Percentiles rank a stretch among this genome's conserved stretches.
These are phyloP conservation scores for Mimosa pudica DNA, from an alignment of 306 rosid genomes.

Conservation along the genomic window DNA sequence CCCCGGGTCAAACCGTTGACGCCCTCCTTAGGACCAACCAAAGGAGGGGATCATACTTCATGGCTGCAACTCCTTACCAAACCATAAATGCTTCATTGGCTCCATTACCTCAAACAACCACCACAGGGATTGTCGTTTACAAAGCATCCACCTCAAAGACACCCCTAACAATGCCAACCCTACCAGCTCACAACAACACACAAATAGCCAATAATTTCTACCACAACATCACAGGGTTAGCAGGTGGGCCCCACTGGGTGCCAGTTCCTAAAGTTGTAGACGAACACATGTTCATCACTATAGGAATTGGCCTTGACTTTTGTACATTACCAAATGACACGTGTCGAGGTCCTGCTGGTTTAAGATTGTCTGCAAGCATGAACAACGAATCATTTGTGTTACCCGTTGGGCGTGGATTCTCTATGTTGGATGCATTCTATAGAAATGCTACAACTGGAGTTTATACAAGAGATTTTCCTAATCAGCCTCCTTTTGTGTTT, in stretches of 20 bases:
- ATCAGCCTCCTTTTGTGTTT: constrained; percentile 42
- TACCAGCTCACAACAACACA: constrained; percentile 42
- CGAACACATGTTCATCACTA: constrained; percentile 49
- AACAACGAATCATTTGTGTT: constrained; percentile 54
- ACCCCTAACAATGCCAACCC: constrained; percentile 37
- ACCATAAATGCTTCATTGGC: background rate
- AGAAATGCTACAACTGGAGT: constrained; percentile 29
- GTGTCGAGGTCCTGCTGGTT: constrained; percentile 20
- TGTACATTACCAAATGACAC: constrained; percentile 9
- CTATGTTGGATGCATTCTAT: constrained; percentile 54
- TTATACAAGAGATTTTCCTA: constrained; percentile 51
- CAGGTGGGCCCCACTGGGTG: constrained; percentile 52
- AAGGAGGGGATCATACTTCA: constrained; percentile 45
- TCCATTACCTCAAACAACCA: background rate
- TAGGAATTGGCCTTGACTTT: constrained; percentile 29
- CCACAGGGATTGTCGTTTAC: constrained; percentile 40
- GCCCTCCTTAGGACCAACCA: constrained; percentile 50
- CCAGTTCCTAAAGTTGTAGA: constrained; percentile 48
- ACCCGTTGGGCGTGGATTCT: constrained; percentile 31
- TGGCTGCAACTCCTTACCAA: constrained; percentile 51
- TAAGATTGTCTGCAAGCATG: constrained; percentile 52
- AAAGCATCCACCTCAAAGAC: background rate
- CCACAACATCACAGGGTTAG: constrained; percentile 37
- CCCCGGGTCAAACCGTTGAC: constrained; percentile 56
- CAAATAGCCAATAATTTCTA: constrained; percentile 44